Base-by-base conservation (phyloP, 768 basidiomycete genomes). In the Ramaria rubella region DNA sequence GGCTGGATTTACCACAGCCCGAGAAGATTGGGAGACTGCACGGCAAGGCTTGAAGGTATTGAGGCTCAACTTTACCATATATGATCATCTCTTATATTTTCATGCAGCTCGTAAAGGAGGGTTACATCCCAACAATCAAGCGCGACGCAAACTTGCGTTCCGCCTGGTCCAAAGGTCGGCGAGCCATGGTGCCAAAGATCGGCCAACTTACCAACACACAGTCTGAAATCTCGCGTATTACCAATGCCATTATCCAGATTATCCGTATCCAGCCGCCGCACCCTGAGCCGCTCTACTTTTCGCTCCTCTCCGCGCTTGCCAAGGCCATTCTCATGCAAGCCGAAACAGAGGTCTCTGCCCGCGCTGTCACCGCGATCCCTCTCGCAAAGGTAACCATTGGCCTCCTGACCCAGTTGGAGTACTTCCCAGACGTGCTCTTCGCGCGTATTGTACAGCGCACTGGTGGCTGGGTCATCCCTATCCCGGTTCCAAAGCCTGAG, bases 291-390 rank as follows among this genome's bases (percentile, higher is more conserved):
- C 72, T 88, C 52, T 94, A 93, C 67, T 68, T 76, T 46, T 89
- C 91, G 49, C 77, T 87, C 21, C 80, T 94, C 44, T 94, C 90
- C 21, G 87, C 93, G n/a, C 80, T 97, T 38, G 76, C 91, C 46
- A 97, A 98, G 67, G 75, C 83, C 17, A 85, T 98, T 59, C 77
- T 97, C 43, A 77, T 89, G 31, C 95, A 97, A 72, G 94, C 94
- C 17, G 94, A 96, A 73, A 87, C 85, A 0, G 95, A 98, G 69
- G 90, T 95, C 8, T 82, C 87, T 1, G 93, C 94, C 2, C 90
- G 94, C 70, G 84, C 87, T 64, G 82, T 83, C 29, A 87, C 87
- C 23, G 94, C 93, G 0, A 75, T 78, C 34, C 95, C 95, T 0
- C 79, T 99, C 23, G 90, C 89, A 0, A 79, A 81, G 30, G 81